Conservation (phyloP, 1,139 yeast genomes). For the Sugiyamaella neomexicana region DNA sequence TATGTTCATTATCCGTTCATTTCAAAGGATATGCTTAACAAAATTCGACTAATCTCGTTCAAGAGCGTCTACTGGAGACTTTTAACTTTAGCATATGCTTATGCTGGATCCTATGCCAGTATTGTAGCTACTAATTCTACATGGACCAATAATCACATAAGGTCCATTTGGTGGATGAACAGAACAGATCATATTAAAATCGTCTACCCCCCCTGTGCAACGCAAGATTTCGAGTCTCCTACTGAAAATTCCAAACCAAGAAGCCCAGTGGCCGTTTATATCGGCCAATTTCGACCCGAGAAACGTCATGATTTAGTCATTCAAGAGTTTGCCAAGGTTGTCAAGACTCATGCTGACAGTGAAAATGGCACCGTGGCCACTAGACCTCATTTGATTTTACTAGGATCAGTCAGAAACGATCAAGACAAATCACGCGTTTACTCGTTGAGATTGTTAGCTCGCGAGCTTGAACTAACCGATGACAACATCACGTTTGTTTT, state of each 20-base stretch:
- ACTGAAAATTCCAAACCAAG: slow-evolving; percentile 39
- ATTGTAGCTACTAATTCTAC: slow-evolving; percentile 79
- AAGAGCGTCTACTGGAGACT: slow-evolving; percentile 76
- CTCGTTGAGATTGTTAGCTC: slow-evolving; percentile 49
- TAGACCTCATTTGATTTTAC: slow-evolving; percentile 55
- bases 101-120: slow-evolving; percentile 66
- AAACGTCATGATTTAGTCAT: slow-evolving; percentile 80
- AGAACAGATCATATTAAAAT: slow-evolving; percentile 44
- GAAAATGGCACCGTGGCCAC: slow-evolving; percentile 17
- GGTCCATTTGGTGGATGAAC: slow-evolving; percentile 56
- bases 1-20: slow-evolving; percentile 94
- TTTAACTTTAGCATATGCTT: slow-evolving; percentile 50
- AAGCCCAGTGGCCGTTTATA: slow-evolving; percentile 60
- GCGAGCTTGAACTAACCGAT: slow-evolving; percentile 50
- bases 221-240: slow-evolving; percentile 49
- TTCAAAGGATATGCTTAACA: slow-evolving; percentile 72
- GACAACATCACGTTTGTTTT: slow-evolving; percentile 60
- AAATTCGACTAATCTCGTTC: slow-evolving; percentile 25
- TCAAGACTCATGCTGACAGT: slow-evolving; percentile 28
- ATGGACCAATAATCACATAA: slow-evolving; percentile 84
- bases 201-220: slow-evolving; percentile 86
- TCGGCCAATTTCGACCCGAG: slow-evolving; percentile 96
- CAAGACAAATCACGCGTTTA: slow-evolving; percentile 64
- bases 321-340: slow-evolving; percentile 58
- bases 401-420: slow-evolving; percentile 80